Conservation (phyloP, 306 rosid genomes). For the Quercus cerris region DNA sequence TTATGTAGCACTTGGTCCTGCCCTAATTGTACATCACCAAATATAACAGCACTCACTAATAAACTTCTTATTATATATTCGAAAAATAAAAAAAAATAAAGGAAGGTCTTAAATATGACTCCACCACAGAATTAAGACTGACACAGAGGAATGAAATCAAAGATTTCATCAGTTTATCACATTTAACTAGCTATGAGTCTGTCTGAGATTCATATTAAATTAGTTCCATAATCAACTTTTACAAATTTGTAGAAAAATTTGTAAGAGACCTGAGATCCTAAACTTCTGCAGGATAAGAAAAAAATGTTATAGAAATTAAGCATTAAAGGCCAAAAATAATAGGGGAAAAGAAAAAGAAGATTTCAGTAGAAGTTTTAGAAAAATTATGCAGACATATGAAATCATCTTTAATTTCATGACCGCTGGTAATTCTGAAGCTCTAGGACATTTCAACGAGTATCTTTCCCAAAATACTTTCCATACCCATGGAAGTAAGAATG, state of each 20-base stretch:
- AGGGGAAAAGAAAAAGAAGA: slow-evolving; percentile 13
- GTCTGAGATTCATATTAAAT: neutral
- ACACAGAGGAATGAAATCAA: no score
- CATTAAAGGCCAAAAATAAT: neutral
- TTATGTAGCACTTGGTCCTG: slow-evolving; percentile 66
- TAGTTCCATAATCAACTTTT: neutral
- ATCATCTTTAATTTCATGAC: slow-evolving; percentile 10
- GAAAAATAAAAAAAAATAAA: slow-evolving; percentile 1
- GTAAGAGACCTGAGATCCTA: neutral
- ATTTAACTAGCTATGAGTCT: no score
- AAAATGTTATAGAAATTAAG: neutral
- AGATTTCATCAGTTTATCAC: no score
- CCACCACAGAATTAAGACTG: neutral
- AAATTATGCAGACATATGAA: slow-evolving; percentile 12
- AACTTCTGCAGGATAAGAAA: neutral
- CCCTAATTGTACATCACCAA: slow-evolving; percentile 25
- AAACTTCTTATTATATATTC: slow-evolving; percentile 1
- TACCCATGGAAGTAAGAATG: no score
- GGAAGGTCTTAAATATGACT: neutral
- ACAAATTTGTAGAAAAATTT: neutral
- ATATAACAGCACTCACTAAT: slow-evolving; percentile 1
- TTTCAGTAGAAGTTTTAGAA: neutral
- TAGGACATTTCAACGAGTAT: neutral
- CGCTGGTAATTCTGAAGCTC: slow-evolving; percentile 2
- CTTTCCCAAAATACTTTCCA: no score